Evolutionary conservation across 495 filamentous ascomycete genomes (phyloP), one percentile per base, ranked within the genome.

Genomic region (Aspergillus asperescens): DNA sequence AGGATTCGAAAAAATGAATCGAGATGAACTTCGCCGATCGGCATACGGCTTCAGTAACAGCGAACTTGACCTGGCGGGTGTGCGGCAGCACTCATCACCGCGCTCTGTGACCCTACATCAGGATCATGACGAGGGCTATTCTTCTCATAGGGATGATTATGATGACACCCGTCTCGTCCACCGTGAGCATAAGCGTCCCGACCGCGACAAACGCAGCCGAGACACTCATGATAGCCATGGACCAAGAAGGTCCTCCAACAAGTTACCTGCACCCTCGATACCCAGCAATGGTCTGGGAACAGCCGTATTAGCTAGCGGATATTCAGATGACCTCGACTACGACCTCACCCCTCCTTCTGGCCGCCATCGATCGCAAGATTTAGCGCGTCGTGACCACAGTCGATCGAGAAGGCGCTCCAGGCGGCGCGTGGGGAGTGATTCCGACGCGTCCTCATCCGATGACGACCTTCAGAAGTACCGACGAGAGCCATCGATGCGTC

Each of bases 1-100:
- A 67, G 84, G 81, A 0, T 73, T 87, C 52, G 86, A 87, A 23
- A 83, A 76, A 47, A 60, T 85, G 7, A 72, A 71, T 9, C 63
- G 58, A 10, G 70, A 74, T 20, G 62, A 69, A 7, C 54, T 60
- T 13, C 67, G 69, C 40, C 59, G 57, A 44, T 69, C 68, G 15
- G 56, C 58, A 22, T 59, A 66, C 10, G 61, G 61, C 8, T 50
- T 28, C 25, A 48, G 50, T 4, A 63, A 71, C 28, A 62, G 67
- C 15, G 62, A 66, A 38, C 56, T 67, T 43, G 64, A 72, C 35
- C 23, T 54, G 4, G 55, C 65, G n/a, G 58, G 59, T 44, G 46
- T 63, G 7, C 64, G 62, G 18, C 67, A 62, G 35, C 58, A 61
- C 18, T 53, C 61, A 3, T 59, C 67, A 27, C 70, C 74, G 10